Base-by-base conservation (phyloP, 2,329 filamentous ascomycete genomes). In the Colletotrichum sp. region DNA sequence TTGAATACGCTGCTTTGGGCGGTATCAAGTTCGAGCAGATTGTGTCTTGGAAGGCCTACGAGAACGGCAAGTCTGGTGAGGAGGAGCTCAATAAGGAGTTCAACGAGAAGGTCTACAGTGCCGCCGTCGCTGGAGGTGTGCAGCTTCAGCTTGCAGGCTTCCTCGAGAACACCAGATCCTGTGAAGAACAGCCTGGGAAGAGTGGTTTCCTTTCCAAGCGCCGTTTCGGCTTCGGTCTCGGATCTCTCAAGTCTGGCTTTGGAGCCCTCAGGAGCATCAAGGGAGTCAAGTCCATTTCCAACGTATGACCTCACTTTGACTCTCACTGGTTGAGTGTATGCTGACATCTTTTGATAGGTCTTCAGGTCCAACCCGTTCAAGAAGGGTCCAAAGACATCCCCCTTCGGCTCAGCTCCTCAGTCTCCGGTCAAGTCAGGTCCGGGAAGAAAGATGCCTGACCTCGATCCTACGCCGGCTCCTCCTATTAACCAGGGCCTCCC, bases 21-120 rank as follows among this genome's bases (percentile, higher is more conserved):
- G 71, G 71, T 36, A 64, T 74, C 21, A 70, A 64, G 44, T 30
- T 28, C 10, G 49, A 63, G 21, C 65, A 74, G 32, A 74, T 70
- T n/a, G 32, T 74, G 13, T 18, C 36, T 32, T 69, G 71, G 71
- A 70, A 2, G 8, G 57, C 32, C 16, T n/a, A 63, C 21, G 24
- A 10, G 12, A 39, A 55, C 39, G 28, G 34, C 24, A 39, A 26
- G 18, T 30, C 9, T 5, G 66, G 57, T 3, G 44, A 72, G 34
- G 63, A 72, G n/a, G 16, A 60, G 9, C 2, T 16, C n/a, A 68
- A 72, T 21, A 26, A 26, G 39, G 28, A 18, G 2, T 67, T 30
- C 64, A 21, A 21, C 64, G 13, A 52, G 18, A 7, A 15, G 6
- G 49, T 28, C 16, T 67, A 52, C 64, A 12, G 39, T 0, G 2